phyloP scores from a whole-genome alignment of 768 basidiomycete species.

The Mycena vulgaris region DNA sequence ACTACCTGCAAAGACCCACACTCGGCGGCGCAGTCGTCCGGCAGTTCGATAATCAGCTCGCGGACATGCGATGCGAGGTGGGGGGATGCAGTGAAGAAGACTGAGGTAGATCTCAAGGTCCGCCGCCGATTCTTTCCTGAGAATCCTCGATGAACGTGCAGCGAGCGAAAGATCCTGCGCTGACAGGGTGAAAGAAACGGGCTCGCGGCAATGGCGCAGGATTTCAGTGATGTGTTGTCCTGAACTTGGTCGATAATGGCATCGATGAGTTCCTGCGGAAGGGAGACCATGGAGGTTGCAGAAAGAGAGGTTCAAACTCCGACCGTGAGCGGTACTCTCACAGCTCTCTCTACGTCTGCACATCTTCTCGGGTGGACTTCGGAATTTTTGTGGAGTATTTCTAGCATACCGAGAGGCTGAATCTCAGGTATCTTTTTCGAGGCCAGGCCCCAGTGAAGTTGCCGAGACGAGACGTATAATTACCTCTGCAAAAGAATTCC shows the following conservation, averaged over 20 bases:
- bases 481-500: too few relatives aligned
- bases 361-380: too few relatives aligned
- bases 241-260: conserved; percentile 16
- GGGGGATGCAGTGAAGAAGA: conserved; percentile 5
- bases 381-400: too few relatives aligned
- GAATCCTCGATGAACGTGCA: neutral
- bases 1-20: neutral
- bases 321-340: too few relatives aligned
- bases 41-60: conserved; percentile 6
- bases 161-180: conserved; percentile 16
- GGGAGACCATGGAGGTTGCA: neutral
- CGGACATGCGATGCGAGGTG: conserved; percentile 22
- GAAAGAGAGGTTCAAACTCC: too few relatives aligned
- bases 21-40: neutral
- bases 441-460: too few relatives aligned
- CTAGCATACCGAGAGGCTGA: too few relatives aligned
- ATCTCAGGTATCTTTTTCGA: too few relatives aligned
- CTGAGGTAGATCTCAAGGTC: too few relatives aligned
- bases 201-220: conserved; percentile 20
- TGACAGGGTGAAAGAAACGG: conserved; percentile 23
- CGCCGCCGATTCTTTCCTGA: neutral
- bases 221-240: conserved; percentile 21
- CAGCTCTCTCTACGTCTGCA: too few relatives aligned
- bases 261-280: conserved; percentile 29
- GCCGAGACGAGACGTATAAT: too few relatives aligned